Conservation (phyloP, 352 stramenopile species). For the Phytophthora sansomeana region DNA sequence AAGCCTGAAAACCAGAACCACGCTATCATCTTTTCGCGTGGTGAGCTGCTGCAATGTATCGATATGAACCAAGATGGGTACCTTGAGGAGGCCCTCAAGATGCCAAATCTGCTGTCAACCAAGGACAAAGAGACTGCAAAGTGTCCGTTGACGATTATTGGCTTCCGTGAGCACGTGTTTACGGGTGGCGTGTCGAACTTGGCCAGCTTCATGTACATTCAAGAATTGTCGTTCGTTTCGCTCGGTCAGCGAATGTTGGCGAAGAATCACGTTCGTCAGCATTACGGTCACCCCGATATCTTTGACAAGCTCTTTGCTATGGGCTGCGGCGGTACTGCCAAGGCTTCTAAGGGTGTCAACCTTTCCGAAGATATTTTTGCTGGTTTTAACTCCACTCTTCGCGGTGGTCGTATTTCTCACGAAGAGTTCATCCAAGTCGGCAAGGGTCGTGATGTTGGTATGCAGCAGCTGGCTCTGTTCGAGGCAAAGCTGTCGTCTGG, state of each 20-base stretch:
- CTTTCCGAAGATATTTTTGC: conserved; percentile 92
- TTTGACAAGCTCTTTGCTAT: conserved; percentile 91
- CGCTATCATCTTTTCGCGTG: conserved; percentile 88
- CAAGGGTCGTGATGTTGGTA: conserved; percentile 99
- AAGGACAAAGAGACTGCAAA: conserved; percentile 78
- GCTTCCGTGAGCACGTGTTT: conserved; percentile 90
- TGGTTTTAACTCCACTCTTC: conserved; percentile 86
- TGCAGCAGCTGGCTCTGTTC: conserved; percentile 99
- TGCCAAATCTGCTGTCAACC: conserved; percentile 88
- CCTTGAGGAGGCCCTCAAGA: conserved; percentile 86
- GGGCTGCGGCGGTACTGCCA: conserved; percentile 80
- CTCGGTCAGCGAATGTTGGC: conserved; percentile 88
- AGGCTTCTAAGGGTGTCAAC: conserved; percentile 87
- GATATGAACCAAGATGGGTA: conserved; percentile 93
- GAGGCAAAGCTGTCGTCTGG: conserved; percentile 98
- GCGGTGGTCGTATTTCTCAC: conserved; percentile 79
- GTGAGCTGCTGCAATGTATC: conserved; percentile 90
- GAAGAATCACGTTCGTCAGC: conserved; percentile 77
- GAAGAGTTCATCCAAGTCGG: conserved; percentile 92
- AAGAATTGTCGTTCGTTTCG: conserved; percentile 88
- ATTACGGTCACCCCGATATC: conserved; percentile 91
- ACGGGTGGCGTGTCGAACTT: conserved; percentile 86
- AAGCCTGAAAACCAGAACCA: conserved; percentile 93
- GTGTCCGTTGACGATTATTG: conserved; percentile 82
- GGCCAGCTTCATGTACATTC: conserved; percentile 89